phyloP scores from a whole-genome alignment of 177 flowering plant genomes.

The Telopea speciosissima region DNA sequence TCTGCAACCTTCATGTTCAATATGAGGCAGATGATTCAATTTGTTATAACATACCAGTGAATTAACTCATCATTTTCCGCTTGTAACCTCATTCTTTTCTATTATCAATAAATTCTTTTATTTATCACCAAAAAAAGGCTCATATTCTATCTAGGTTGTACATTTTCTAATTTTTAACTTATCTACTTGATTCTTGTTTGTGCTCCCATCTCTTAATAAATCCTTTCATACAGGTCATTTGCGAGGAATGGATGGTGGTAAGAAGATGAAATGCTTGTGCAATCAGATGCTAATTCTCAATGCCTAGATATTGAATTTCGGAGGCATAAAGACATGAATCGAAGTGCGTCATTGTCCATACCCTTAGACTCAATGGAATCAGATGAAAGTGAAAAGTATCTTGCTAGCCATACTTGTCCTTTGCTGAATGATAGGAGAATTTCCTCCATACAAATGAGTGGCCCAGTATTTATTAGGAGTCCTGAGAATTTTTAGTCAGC shows the following conservation, averaged over 20 bases:
- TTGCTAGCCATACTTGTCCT: constrained; percentile 62
- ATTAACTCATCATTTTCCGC: too few relatives aligned
- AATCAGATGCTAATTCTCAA: constrained; percentile 28
- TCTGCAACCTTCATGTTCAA: too few relatives aligned
- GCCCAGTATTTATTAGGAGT: constrained; percentile 36
- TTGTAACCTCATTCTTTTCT: too few relatives aligned
- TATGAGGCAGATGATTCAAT: too few relatives aligned
- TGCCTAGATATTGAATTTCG: constrained; percentile 20
- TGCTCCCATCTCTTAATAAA: background rate
- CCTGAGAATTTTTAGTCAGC: constrained; percentile 20
- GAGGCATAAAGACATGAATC: constrained; percentile 21
- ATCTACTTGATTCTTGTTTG: too few relatives aligned
- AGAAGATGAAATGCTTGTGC: constrained; percentile 71
- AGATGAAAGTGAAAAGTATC: constrained; percentile 21
- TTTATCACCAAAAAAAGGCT: too few relatives aligned
- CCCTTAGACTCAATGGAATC: constrained; percentile 32
- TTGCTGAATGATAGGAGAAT: constrained; percentile 35
- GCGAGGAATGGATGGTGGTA: constrained; percentile 39
- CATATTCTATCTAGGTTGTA: too few relatives aligned
- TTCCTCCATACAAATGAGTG: constrained; percentile 52
- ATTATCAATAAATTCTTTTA: too few relatives aligned
- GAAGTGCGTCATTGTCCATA: constrained; percentile 57
- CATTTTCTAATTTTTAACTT: too few relatives aligned
- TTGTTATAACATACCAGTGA: too few relatives aligned
- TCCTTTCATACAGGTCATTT: constrained; percentile 10